Base-by-base conservation (phyloP, 1,139 yeast species). In the Pneumocystis oryctolagi region DNA sequence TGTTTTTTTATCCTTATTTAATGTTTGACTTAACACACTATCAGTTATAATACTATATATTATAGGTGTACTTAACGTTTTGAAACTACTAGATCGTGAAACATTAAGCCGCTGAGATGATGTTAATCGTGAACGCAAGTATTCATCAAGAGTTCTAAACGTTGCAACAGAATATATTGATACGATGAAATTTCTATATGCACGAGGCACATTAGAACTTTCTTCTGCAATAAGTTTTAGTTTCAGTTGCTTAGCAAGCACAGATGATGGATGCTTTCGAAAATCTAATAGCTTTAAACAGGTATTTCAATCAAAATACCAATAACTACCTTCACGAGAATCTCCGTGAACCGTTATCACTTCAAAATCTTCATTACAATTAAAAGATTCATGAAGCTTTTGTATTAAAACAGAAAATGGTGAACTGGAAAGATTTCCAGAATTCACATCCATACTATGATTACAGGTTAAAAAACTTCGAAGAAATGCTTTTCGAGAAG, bases 141-240 rank as follows among this genome's bases (percentile, higher is more conserved):
- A 89, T 1, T 83, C 80, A 62, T 82, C 84, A 56, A 90, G 78
- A 1, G 90, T 82, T 65, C 80, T 81, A 71, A 89, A 85, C 0
- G 96, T 86, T 0, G 96, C 95, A 69, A 89, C 84, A 0, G 95
- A 95, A 71, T 89, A 96, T n/a, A 87, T 87, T 20, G 90, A 80
- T 25, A 89, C 75, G 40, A 82, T 74, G 70, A 84, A 71, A 65
- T 67, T 35, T 58, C 66, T 66, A 40, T 66, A 66, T 30, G 65
- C 65, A 18, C 62, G 64, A 2, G 73, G 71, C 9, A 70, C 62
- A 31, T 66, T 69, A 3, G 60, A 62, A 25, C 65, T 71, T 37
- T 75, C 77, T 25, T 72, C 75, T 8, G 76, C 73, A 2, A 71
- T 69, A 25, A 89, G 76, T 66, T 79, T 81, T 14, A 89, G 69